Evolutionary conservation across 331 rosid genomes (phyloP), one percentile per base, ranked within the genome.

Genomic region (Quercus lobata): DNA sequence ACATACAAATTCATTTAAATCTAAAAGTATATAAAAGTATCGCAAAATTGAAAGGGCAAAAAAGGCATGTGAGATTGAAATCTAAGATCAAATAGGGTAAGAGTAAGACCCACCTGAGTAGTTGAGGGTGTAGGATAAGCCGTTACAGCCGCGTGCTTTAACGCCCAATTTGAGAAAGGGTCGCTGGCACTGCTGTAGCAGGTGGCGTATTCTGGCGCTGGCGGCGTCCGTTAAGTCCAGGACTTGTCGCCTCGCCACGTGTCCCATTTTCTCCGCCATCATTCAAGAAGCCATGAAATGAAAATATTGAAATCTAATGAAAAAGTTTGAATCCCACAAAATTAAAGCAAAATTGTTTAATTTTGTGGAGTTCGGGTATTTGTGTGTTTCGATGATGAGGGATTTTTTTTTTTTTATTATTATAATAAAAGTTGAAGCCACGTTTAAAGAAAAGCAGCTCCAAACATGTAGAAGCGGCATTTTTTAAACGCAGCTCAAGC

Each of bases 121-220:
- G 81, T 95, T 93, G 55, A 95, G 96, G 80, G 97, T 93, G 81
- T 95, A 95, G n/a, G 97, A 89, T 62, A 95, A 84, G 68, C 97
- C 97, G 57, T 95, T 95, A 73, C 99, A 95, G 52, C 99, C 99
- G 61, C 99, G 99, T 41, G 99, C 96, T 88, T 93, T 93, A 81
- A 95, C 96, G 29, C 97, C 97, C 71, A 95, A 94, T 77, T 87
- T 88, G 58, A 93, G 87, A 76, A 83, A 95, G 7, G 92, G 66
- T 75, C 94, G 89, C 60, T 88, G 97, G 32, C 99, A 95, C 84
- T 91, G 94, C 80, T 88, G 84, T 1, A 95, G 88, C 32, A 95
- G 82, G 71, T 74, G 58, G 17, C 90, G 87, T 70, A 95, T 86
- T 55, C 97, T 84, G 19, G 81, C 81, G 10, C 96, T 93, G 14